Percentiles rank a stretch among this genome's conserved stretches.
Evolutionary conservation across 441 rosid species (phyloP).

Genomic region (Eruca vesicaria): DNA sequence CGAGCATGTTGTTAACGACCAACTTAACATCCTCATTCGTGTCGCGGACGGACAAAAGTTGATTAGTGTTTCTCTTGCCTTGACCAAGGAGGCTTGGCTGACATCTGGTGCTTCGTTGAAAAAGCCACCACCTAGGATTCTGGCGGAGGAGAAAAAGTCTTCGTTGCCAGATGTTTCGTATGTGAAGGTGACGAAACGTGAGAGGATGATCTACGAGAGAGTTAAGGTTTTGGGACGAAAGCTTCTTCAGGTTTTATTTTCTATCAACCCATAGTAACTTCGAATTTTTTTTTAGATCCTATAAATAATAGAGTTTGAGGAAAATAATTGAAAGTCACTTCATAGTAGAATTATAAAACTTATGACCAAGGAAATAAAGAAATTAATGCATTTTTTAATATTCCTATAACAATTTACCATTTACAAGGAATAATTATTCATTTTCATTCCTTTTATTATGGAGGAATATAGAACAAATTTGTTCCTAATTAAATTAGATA

Average conservation of each 20-base stretch:
- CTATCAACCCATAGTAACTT: background rate
- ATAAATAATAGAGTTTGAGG: too few relatives aligned
- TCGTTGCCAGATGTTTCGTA: conserved; percentile 10
- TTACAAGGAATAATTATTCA: too few relatives aligned
- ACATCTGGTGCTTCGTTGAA: background rate
- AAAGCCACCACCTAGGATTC: conserved; percentile 33
- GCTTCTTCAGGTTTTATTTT: conserved; percentile 40
- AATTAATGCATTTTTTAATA: too few relatives aligned
- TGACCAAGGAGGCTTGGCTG: conserved; percentile 39
- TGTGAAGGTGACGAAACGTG: conserved; percentile 45
- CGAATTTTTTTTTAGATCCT: too few relatives aligned
- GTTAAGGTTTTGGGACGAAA: conserved; percentile 16
- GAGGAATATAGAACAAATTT: too few relatives aligned
- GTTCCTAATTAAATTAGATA: too few relatives aligned
- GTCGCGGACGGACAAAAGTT: conserved; percentile 40
- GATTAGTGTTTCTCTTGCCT: conserved; percentile 50
- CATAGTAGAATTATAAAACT: background rate
- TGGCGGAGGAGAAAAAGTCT: conserved; percentile 22
- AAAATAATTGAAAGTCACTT: background rate
- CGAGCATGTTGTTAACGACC: background rate
- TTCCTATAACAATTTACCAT: too few relatives aligned
- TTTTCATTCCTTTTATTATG: too few relatives aligned
- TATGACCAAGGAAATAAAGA: too few relatives aligned
- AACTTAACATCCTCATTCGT: conserved; percentile 3
- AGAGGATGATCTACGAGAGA: conserved; percentile 22